Base-by-base conservation (phyloP, 345 rosid genomes). In the Hevea brasiliensis region DNA sequence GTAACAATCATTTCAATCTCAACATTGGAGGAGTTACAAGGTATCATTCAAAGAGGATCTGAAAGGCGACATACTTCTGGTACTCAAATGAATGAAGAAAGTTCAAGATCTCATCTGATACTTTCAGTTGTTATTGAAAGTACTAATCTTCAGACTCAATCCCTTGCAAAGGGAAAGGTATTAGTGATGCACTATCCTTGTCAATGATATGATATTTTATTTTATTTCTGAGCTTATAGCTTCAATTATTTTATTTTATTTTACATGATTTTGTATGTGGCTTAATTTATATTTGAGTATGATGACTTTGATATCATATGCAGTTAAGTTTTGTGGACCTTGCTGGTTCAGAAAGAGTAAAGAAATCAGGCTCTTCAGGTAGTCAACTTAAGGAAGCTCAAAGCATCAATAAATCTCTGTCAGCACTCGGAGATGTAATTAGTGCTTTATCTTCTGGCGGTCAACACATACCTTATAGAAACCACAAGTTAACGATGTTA, bases 311-410 rank as follows among this genome's bases (percentile, higher is more conserved):
- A 35, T 48, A 57, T 37, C 29, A 23, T 47, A 55, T 84, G 85
- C 91, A 92, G 98, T 65, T 94, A 76, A 94, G 98, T 80, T 94
- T 94, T 84, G 98, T 92, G 58, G 98, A 94, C 74, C 98, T 94
- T 75, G 98, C 99, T 60, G 99, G 99, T 70, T 95, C 98, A 0
- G 99, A 95, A 83, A 89, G 98, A 74, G 83, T 94, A 18, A 94
- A 94, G 76, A 94, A 94, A 75, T 94, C 98, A 0, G 97, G 98
- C n/a, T 94, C 98, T 27, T 73, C 92, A 2, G 99, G 97, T 51
- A 77, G 72, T 71, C 94, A 89, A 79, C 97, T 92, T 14, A 95
- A 95, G 75, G 99, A 95, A 85, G 99, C 99, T 63, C 99, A 92
- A 78, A 95, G 99, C 61, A 92, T 92, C 73, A 95, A 95, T 73